phyloP scores from a whole-genome alignment of 192 early-diverging fungal genomes.

The Umbelopsis ramanniana region DNA sequence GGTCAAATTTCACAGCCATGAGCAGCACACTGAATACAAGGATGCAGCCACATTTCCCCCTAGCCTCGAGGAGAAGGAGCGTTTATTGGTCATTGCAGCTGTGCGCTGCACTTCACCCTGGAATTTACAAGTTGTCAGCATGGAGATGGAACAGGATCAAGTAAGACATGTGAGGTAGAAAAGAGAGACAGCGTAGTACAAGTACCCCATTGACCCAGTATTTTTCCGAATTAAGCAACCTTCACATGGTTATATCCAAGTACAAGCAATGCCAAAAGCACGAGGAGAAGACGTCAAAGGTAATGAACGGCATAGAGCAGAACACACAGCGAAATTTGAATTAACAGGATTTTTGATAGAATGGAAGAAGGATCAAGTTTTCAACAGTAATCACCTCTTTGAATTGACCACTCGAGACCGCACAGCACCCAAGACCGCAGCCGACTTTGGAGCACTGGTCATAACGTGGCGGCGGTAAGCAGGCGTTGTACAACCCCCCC shows the following conservation, averaged over 20 bases:
- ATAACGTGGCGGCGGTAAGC: slow-evolving; percentile 56
- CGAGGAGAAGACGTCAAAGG: slow-evolving; percentile 17
- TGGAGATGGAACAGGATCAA: slow-evolving; percentile 40
- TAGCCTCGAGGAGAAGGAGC: slow-evolving; percentile 34
- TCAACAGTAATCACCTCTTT: slow-evolving; percentile 46
- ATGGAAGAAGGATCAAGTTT: slow-evolving; percentile 57
- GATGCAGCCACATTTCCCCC: neutral
- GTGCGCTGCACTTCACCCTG: slow-evolving; percentile 49
- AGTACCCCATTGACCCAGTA: slow-evolving; percentile 33
- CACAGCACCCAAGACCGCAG: slow-evolving; percentile 19
- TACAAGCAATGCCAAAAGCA: slow-evolving; percentile 25
- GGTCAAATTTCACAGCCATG: slow-evolving; percentile 1
- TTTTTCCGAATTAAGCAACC: slow-evolving; percentile 17
- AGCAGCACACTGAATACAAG: neutral
- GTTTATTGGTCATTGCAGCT: slow-evolving; percentile 38
- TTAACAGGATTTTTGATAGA: slow-evolving; percentile 31
- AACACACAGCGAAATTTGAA: neutral
- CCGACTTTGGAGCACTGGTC: slow-evolving; percentile 45
- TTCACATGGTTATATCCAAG: slow-evolving; percentile 23
- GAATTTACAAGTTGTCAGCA: slow-evolving; percentile 51
- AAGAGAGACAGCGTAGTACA: slow-evolving; percentile 17
- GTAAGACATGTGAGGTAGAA: slow-evolving; percentile 13
- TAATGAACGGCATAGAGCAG: neutral
- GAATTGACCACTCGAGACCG: slow-evolving; percentile 34
- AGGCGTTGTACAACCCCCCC: neutral